Percentiles rank a stretch among this genome's conserved stretches.
phyloP scores from a whole-genome alignment of 225 moss, liverwort and hornwort genomes.

The Polytrichum commune region DNA sequence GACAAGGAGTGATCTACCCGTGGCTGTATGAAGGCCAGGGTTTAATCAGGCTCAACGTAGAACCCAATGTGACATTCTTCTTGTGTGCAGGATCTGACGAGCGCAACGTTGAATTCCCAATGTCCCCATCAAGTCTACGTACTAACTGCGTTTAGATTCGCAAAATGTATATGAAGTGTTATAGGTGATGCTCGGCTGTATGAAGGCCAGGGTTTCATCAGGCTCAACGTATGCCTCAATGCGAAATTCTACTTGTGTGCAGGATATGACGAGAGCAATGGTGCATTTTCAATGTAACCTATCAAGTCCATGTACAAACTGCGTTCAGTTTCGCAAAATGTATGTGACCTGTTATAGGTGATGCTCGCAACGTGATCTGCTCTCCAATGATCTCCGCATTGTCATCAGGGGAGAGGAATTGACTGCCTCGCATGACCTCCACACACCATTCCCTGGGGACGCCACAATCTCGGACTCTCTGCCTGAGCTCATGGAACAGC shows the following conservation, averaged over 20 bases:
- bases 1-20: too few species aligned
- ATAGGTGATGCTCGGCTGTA: neutral
- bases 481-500: conserved; percentile 13
- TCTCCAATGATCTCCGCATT: conserved; percentile 34
- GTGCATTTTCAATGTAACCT: neutral
- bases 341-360: conserved; percentile 24
- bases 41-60: neutral
- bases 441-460: conserved; percentile 18
- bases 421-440: conserved; percentile 27
- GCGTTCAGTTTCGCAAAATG: too few species aligned
- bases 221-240: too few species aligned
- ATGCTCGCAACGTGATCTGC: conserved; percentile 23
- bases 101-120: too few species aligned
- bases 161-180: too few species aligned
- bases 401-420: conserved; percentile 23
- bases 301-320: neutral
- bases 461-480: conserved; percentile 28
- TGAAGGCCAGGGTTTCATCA: neutral
- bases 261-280: too few species aligned
- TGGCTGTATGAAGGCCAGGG: neutral
- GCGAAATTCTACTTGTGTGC: too few species aligned
- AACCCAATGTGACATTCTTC: too few species aligned
- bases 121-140: too few species aligned
- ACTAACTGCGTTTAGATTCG: too few species aligned
- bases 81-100: too few species aligned